Evolutionary conservation across 2,329 filamentous ascomycete genomes (phyloP).

Genomic region (Cladosporium sp.): DNA sequence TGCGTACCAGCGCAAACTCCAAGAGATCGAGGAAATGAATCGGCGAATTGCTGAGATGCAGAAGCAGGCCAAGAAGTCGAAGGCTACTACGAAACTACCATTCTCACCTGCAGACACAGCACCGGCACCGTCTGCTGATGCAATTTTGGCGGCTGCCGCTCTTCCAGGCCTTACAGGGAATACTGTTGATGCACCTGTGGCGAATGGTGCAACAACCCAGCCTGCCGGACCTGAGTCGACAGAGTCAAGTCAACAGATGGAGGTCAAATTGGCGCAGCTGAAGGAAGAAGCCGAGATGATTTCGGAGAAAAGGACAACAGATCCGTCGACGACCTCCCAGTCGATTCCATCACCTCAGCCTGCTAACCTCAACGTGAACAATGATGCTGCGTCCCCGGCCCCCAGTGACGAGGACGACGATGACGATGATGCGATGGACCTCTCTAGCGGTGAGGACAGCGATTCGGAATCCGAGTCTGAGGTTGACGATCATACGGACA

Average conservation of each 20-base stretch:
- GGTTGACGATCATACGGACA: not conserved
- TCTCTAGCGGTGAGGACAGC: slow-evolving; percentile 11
- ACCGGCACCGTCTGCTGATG: not conserved
- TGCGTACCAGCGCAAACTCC: slow-evolving; percentile 18
- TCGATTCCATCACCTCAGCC: not conserved
- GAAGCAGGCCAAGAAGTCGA: slow-evolving; percentile 35
- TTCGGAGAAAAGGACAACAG: not conserved
- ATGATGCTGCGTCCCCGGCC: not conserved
- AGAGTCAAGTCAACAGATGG: not conserved
- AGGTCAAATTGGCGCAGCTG: slow-evolving; percentile 3
- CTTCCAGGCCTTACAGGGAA: not conserved
- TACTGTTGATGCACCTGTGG: not conserved
- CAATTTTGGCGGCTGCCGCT: not conserved
- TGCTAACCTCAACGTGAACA: not conserved
- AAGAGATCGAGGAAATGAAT: slow-evolving; percentile 23
- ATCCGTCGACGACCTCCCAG: not conserved
- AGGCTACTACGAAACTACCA: not conserved
- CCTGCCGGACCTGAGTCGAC: not conserved
- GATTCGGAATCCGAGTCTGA: not conserved
- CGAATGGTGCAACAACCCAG: not conserved
- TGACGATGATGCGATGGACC: slow-evolving; percentile 21
- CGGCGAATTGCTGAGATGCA: slow-evolving; percentile 40
- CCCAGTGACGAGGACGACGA: slow-evolving; percentile 14
- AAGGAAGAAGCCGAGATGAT: slow-evolving; percentile 8
- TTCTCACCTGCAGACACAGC: not conserved